Evolutionary conservation across 78 protist species (phyloP), one percentile per base, ranked within the genome.

Genomic region (Dictyostelium intermedium): DNA sequence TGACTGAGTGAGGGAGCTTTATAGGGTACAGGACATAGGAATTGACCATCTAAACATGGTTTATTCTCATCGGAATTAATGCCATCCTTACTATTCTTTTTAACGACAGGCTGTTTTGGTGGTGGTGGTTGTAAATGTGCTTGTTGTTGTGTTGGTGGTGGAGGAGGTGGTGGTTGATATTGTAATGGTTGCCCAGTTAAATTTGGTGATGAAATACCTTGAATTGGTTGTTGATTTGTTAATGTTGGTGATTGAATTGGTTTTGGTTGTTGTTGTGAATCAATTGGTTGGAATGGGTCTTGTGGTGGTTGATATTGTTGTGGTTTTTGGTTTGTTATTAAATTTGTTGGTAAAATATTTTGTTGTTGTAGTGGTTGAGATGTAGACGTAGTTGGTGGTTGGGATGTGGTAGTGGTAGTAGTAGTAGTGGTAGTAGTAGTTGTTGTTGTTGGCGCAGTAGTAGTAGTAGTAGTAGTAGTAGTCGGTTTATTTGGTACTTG

Each of bases 1-100:
- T 78, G 85, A 47, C 82, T 80, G 7, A 89, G 53, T 37, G 94
- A 89, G 9, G 94, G 94, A 20, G 94, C 94, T 80, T 69, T 89
- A 50, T 89, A 89, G 4, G 94, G 94, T 5, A 89, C 82, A 9
- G 84, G 80, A 80, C 80, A 69, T 63, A 84, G 10, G 47, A 70
- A 84, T 37, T 84, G 91, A 34, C 39, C 91, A 70, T 63, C 91
- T 30, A 63, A 84, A 27, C 16, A 82, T 82, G 72, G 72, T 3
- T 73, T 77, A 39, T 32, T 50, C 20, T 76, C 23, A 35, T 35
- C 34, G 11, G 79, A 39, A 11, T 60, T 37, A 20, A 23, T 79
- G 11, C 50, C 45, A 47, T 47, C 50, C 30, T n/a, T 41, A 30
- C 50, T 41, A 32, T 47, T 80, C 25, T 77, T 47, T 23, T 63